These are phyloP conservation scores for Hypsizygus marmoreus DNA, from an alignment of 768 basidiomycete species.

Conservation along the genomic window DNA sequence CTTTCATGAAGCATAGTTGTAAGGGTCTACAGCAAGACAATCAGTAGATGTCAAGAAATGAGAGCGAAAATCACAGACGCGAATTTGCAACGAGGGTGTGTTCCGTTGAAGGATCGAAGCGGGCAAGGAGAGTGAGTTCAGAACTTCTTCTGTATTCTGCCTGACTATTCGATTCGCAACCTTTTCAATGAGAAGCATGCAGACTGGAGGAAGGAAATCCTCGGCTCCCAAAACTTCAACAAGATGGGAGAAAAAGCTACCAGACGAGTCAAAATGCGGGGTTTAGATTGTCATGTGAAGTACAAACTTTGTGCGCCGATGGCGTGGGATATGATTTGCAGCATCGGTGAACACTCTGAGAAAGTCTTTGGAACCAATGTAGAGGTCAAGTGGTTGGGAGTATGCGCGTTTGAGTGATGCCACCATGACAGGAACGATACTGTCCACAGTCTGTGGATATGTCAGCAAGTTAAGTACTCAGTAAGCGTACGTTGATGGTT, in stretches of 20 bases:
- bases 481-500: conserved; percentile 8
- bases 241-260: conserved; percentile 87
- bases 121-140: conserved; percentile 63
- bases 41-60: background rate
- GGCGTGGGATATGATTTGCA: conserved; percentile 86
- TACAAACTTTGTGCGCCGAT: conserved; percentile 83
- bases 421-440: conserved; percentile 92
- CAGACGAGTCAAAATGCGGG: conserved; percentile 7
- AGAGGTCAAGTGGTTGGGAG: conserved; percentile 56
- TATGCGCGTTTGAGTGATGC: conserved; percentile 69
- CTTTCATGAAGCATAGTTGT: conserved; percentile 69
- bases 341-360: conserved; percentile 93
- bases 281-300: background rate
- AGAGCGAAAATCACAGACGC: conserved; percentile 38
- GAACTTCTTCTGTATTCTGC: conserved; percentile 60
- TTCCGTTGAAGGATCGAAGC: conserved; percentile 64
- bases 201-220: conserved; percentile 81
- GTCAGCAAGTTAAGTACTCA: conserved; percentile 3
- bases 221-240: conserved; percentile 77
- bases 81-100: conserved; percentile 46
- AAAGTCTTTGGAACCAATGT: conserved; percentile 75
- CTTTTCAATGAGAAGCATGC: conserved; percentile 85
- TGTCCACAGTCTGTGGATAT: conserved; percentile 94
- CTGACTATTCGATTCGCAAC: conserved; percentile 67
- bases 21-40: conserved; percentile 48